These are phyloP conservation scores for Harringtonia aguacate DNA, from an alignment of 2,329 filamentous ascomycete species.

Conservation along the genomic window DNA sequence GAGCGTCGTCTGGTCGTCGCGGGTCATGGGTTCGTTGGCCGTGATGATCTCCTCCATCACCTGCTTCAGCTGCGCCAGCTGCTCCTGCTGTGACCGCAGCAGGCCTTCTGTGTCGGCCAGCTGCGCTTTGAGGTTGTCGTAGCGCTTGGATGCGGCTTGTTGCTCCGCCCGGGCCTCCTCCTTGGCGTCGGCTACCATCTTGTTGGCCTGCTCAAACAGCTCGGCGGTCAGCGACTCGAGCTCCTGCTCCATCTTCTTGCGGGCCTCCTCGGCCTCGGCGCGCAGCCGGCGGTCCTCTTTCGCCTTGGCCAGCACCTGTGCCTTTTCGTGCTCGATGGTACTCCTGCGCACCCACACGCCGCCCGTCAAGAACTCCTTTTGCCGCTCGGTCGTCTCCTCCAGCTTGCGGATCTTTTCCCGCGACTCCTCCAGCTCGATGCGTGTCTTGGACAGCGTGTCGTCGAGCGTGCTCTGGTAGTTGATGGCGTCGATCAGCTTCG, in stretches of 20 bases:
- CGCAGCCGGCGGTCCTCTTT: conserved; percentile 56
- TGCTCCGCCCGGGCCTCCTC: conserved; percentile 81
- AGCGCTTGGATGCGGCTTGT: conserved; percentile 70
- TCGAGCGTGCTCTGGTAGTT: conserved; percentile 91
- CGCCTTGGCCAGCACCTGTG: conserved; percentile 43
- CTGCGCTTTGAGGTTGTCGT: conserved; percentile 77
- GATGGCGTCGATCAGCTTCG: conserved; percentile 93
- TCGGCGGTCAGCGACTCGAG: conserved; percentile 82
- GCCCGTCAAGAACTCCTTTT: conserved; percentile 60
- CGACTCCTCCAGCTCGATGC: conserved; percentile 71
- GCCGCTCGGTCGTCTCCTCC: conserved; percentile 53
- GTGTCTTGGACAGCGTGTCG: conserved; percentile 71
- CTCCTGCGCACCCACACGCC: conserved; percentile 68
- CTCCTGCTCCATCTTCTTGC: conserved; percentile 84
- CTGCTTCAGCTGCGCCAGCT: conserved; percentile 79
- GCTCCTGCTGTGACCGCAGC: conserved; percentile 83
- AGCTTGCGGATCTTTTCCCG: conserved; percentile 56
- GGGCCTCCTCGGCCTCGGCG: conserved; percentile 61
- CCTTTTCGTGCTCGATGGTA: conserved; percentile 63
- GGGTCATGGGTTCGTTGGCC: conserved; percentile 18
- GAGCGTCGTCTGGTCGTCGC: conserved; percentile 58
- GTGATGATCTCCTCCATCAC: conserved; percentile 82
- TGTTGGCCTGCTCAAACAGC: conserved; percentile 97
- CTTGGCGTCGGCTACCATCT: conserved; percentile 89
- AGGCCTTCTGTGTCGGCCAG: conserved; percentile 78